Percentiles rank a stretch among this genome's conserved stretches.
phyloP scores from a whole-genome alignment of 2,329 filamentous ascomycete species.

The Chaetomiaceae sp. region DNA sequence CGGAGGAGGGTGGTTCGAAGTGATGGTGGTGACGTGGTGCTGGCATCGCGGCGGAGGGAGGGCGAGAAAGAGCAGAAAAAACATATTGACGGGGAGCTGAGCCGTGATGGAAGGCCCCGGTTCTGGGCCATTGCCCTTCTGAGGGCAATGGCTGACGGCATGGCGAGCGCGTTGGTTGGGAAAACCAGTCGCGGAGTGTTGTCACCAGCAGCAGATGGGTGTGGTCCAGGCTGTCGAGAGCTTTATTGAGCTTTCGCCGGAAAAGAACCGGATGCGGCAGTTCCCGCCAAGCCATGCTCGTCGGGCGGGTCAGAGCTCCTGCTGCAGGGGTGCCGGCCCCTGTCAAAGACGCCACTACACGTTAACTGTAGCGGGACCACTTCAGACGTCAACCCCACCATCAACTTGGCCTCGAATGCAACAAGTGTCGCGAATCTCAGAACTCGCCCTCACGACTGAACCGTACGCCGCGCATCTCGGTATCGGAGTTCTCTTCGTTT shows the following conservation, averaged over 20 bases:
- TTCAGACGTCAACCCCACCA: constrained; percentile 3
- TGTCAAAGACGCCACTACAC: not conserved
- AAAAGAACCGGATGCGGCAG: constrained; percentile 13
- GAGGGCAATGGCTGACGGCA: constrained; percentile 29
- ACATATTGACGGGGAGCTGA: constrained; percentile 22
- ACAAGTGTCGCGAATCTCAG: not conserved
- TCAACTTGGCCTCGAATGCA: too few species aligned
- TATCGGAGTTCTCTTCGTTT: too few species aligned
- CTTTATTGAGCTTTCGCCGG: constrained; percentile 9
- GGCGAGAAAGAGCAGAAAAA: constrained; percentile 28
- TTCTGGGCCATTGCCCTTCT: constrained; percentile 22
- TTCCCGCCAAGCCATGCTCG: too few species aligned
- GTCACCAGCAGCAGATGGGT: not conserved
- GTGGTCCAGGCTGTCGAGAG: not conserved
- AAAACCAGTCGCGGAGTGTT: constrained; percentile 2
- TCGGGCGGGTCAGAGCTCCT: too few species aligned
- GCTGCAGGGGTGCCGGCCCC: constrained; percentile 2
- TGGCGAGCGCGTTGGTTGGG: constrained; percentile 16
- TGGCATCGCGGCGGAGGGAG: constrained; percentile 12
- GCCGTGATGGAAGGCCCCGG: constrained; percentile 6
- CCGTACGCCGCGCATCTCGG: too few species aligned
- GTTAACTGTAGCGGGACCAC: not conserved
- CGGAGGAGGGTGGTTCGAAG: constrained; percentile 7
- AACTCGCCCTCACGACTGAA: too few species aligned
- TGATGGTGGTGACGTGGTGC: constrained; percentile 1